phyloP scores from a whole-genome alignment of 2,329 filamentous ascomycete genomes.

The Ustulina deusta region DNA sequence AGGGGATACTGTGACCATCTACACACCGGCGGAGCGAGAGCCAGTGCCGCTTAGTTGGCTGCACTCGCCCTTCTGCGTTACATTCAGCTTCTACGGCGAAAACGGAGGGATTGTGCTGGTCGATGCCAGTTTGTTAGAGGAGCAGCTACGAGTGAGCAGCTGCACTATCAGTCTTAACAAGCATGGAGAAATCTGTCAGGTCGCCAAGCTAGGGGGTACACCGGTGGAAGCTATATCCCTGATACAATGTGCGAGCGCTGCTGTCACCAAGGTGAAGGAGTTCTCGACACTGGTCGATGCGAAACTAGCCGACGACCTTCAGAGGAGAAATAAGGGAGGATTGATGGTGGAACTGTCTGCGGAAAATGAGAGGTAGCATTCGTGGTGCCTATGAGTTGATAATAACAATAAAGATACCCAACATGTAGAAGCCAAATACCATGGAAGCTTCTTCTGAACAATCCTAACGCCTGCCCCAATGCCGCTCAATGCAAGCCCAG shows the following conservation, averaged over 20 bases:
- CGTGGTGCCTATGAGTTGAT: conserved; percentile 30
- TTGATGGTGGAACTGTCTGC: conserved; percentile 81
- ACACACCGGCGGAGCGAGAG: conserved; percentile 85
- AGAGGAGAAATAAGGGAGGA: conserved; percentile 81
- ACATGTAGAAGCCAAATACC: conserved; percentile 40
- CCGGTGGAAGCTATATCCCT: conserved; percentile 83
- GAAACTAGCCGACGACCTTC: conserved; percentile 81
- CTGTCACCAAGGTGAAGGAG: conserved; percentile 83
- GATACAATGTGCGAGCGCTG: conserved; percentile 79
- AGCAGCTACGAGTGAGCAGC: conserved; percentile 78
- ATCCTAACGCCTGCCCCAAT: conserved; percentile 45
- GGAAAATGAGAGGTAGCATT: conserved; percentile 81
- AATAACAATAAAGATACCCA: conserved; percentile 54
- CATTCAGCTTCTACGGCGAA: conserved; percentile 84
- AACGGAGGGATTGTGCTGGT: conserved; percentile 77
- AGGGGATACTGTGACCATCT: conserved; percentile 85
- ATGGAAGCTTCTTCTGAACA: conserved; percentile 34
- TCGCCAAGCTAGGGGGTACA: conserved; percentile 88
- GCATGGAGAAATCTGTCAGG: conserved; percentile 89
- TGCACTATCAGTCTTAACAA: conserved; percentile 88
- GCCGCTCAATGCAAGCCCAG: conserved; percentile 47
- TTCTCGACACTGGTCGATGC: conserved; percentile 79
- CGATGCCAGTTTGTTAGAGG: conserved; percentile 80
- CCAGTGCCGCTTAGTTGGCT: conserved; percentile 91
- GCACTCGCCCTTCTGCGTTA: conserved; percentile 91